A percentile compares a stretch with the other conserved stretches of the same genome.
These are phyloP conservation scores for Bjerkandera adusta DNA, from an alignment of 1,284 basidiomycete genomes.

Conservation along the genomic window DNA sequence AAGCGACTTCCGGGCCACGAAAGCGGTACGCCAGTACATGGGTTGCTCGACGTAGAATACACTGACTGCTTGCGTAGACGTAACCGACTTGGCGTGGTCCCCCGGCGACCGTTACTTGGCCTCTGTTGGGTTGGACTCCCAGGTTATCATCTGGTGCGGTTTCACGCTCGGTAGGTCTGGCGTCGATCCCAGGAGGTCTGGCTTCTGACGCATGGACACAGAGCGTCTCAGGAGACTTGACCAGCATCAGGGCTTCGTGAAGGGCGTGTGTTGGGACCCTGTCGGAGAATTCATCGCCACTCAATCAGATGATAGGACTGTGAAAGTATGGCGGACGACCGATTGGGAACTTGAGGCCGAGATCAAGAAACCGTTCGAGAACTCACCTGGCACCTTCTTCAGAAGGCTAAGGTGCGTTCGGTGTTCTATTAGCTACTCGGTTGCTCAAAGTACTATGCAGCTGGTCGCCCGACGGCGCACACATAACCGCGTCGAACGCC, in stretches of 20 bases:
- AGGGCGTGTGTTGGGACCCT: slow-evolving; percentile 98
- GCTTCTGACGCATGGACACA: too few relatives aligned
- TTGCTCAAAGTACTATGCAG: slow-evolving; percentile 38
- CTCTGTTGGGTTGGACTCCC: slow-evolving; percentile 91
- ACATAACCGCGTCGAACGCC: slow-evolving; percentile 95
- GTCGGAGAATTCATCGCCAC: slow-evolving; percentile 95
- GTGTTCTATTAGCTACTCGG: background rate
- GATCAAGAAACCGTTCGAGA: slow-evolving; percentile 87
- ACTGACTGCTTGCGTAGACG: slow-evolving; percentile 54
- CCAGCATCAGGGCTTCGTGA: slow-evolving; percentile 94
- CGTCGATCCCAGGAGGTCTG: slow-evolving; percentile 9
- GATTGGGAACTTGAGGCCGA: slow-evolving; percentile 89
- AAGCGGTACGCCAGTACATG: slow-evolving; percentile 60
- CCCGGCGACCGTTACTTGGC: slow-evolving; percentile 90
- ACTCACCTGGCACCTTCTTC: slow-evolving; percentile 96
- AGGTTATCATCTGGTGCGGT: slow-evolving; percentile 92
- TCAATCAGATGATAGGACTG: slow-evolving; percentile 94
- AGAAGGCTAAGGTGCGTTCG: slow-evolving; percentile 75
- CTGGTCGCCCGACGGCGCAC: slow-evolving; percentile 99
- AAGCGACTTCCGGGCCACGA: slow-evolving; percentile 92
- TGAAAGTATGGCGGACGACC: slow-evolving; percentile 94
- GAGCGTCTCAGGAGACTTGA: slow-evolving; percentile 84
- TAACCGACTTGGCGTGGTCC: slow-evolving; percentile 95
- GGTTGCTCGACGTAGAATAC: slow-evolving; percentile 15
- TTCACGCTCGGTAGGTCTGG: slow-evolving; percentile 78